Evolutionary conservation across 257 asterid species (phyloP).

Genomic region (Prunella vulgaris): DNA sequence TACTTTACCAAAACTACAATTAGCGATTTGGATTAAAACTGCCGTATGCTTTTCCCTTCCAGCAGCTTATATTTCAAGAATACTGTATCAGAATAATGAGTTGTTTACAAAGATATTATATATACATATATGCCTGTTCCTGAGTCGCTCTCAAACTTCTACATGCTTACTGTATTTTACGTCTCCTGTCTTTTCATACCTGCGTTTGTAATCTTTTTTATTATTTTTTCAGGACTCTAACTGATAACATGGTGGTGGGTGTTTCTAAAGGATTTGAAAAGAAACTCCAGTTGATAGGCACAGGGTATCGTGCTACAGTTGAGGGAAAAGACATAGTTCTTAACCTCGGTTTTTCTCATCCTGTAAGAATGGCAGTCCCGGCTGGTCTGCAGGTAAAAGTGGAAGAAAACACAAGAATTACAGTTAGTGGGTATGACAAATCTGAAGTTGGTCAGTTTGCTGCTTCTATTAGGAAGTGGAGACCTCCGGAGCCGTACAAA

Average conservation of each 20-base stretch:
- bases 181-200: neutral
- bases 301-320: conserved; percentile 85
- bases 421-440: conserved; percentile 80
- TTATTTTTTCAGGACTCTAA: conserved; percentile 67
- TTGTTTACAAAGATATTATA: neutral
- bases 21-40: neutral
- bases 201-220: conserved; percentile 2
- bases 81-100: neutral
- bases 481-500: conserved; percentile 99
- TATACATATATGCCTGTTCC: neutral
- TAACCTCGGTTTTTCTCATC: conserved; percentile 92
- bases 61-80: neutral
- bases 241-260: conserved; percentile 93
- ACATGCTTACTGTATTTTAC: neutral
- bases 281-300: conserved; percentile 87
- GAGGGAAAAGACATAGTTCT: conserved; percentile 91
- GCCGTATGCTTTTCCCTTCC: neutral
- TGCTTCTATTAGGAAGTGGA: conserved; percentile 91
- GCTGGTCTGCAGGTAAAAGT: conserved; percentile 75
- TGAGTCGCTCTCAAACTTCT: neutral
- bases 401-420: conserved; percentile 84
- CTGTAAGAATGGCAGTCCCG: conserved; percentile 82
- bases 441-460: conserved; percentile 90
- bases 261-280: conserved; percentile 95
- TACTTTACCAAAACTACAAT: neutral